These are phyloP conservation scores for Lathyrus oleraceus DNA, from an alignment of 306 rosid genomes.

Conservation along the genomic window DNA sequence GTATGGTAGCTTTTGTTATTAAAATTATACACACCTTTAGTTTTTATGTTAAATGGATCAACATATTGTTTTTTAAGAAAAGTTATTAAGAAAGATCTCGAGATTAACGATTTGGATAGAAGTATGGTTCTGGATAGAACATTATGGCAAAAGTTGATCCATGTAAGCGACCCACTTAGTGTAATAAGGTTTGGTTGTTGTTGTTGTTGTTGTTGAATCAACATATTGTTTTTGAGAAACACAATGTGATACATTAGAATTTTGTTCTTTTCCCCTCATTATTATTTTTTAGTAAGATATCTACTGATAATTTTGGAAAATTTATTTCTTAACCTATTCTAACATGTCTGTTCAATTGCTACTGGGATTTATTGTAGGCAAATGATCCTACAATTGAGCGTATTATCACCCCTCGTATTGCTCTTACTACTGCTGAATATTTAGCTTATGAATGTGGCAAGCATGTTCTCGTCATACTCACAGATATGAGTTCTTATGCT, in stretches of 20 bases:
- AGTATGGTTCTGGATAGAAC: too few relatives aligned
- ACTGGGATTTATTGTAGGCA: slow-evolving; percentile 64
- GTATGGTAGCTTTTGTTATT: neutral
- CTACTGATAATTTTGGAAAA: neutral
- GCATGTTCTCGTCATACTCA: slow-evolving; percentile 98
- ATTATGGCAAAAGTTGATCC: too few relatives aligned
- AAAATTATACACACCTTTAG: neutral
- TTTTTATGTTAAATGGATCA: neutral
- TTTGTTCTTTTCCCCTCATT: neutral
- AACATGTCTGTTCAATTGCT: slow-evolving; percentile 26
- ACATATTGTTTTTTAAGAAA: slow-evolving; percentile 24
- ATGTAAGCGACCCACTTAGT: too few relatives aligned
- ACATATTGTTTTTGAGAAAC: slow-evolving; percentile 25
- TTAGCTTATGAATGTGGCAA: slow-evolving; percentile 99
- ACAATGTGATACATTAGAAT: slow-evolving; percentile 16
- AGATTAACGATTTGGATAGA: too few relatives aligned
- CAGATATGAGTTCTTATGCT: slow-evolving; percentile 99
- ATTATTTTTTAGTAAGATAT: slow-evolving; percentile 8
- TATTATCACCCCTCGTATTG: slow-evolving; percentile 99
- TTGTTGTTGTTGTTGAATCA: too few relatives aligned
- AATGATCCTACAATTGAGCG: slow-evolving; percentile 99
- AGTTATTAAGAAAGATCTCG: too few relatives aligned
- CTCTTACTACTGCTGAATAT: slow-evolving; percentile 98
- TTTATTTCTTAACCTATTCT: slow-evolving; percentile 20
- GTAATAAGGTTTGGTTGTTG: too few relatives aligned